Evolutionary conservation across 2,329 filamentous ascomycete species (phyloP).

Genomic region (Phialocephala subalpina): DNA sequence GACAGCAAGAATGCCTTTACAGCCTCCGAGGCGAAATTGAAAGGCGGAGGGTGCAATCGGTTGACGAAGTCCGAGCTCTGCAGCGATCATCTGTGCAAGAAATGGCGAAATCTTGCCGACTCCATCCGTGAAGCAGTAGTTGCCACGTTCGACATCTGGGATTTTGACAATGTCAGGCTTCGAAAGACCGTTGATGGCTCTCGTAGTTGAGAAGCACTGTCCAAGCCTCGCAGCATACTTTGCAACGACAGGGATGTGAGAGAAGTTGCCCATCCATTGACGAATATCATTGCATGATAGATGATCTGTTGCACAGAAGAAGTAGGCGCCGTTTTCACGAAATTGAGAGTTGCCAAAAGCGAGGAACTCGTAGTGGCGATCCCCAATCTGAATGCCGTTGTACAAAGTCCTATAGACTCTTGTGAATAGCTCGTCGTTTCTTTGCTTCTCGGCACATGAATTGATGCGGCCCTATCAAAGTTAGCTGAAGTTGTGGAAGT

Average conservation of each 20-base stretch:
- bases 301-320: slow-evolving; percentile 78
- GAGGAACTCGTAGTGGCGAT: slow-evolving; percentile 85
- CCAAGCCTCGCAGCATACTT: slow-evolving; percentile 90
- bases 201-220: slow-evolving; percentile 95
- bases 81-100: slow-evolving; percentile 75
- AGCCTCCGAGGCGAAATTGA: slow-evolving; percentile 92
- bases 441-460: slow-evolving; percentile 56
- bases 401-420: slow-evolving; percentile 75
- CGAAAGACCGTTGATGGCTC: slow-evolving; percentile 72
- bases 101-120: slow-evolving; percentile 90
- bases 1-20: slow-evolving; percentile 85
- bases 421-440: slow-evolving; percentile 75
- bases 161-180: slow-evolving; percentile 64
- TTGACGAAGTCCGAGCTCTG: slow-evolving; percentile 70
- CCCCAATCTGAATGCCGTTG: slow-evolving; percentile 84
- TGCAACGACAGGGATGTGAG: slow-evolving; percentile 81
- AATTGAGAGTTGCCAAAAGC: slow-evolving; percentile 97
- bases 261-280: slow-evolving; percentile 85
- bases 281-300: slow-evolving; percentile 80
- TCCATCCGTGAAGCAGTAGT: slow-evolving; percentile 86
- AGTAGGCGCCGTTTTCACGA: slow-evolving; percentile 89
- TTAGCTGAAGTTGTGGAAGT: slow-evolving; percentile 36
- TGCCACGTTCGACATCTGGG: slow-evolving; percentile 64
- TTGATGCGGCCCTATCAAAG: slow-evolving; percentile 66
- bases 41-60: slow-evolving; percentile 78